A percentile compares a stretch with the other conserved stretches of the same genome.
These are phyloP conservation scores for Trametes versicolor DNA, from an alignment of 1,284 basidiomycete genomes.

Conservation along the genomic window DNA sequence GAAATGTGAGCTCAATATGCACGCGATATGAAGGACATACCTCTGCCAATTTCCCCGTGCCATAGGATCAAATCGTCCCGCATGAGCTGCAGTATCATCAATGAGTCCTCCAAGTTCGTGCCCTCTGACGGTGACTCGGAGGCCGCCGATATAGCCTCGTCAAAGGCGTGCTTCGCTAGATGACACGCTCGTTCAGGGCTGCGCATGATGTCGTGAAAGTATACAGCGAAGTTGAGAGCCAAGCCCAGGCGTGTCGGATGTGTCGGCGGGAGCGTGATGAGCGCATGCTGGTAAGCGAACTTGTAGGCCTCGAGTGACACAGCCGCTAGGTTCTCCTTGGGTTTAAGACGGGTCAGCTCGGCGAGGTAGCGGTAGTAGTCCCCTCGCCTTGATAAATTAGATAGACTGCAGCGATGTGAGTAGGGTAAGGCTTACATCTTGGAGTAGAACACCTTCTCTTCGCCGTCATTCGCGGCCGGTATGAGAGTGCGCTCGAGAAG, in stretches of 20 bases:
- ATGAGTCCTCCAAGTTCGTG: constrained; percentile 65
- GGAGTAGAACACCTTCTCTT: constrained; percentile 74
- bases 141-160: constrained; percentile 68
- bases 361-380: constrained; percentile 78
- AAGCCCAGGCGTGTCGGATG: constrained; percentile 86
- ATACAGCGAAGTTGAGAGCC: constrained; percentile 96
- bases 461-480: constrained; percentile 63
- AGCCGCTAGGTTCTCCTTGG: constrained; percentile 59
- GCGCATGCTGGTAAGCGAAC: constrained; percentile 71
- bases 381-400: constrained; percentile 58
- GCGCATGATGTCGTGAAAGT: constrained; percentile 95
- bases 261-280: constrained; percentile 63
- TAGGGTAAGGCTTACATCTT: constrained; percentile 61
- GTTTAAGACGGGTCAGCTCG: constrained; percentile 59
- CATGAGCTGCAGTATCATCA: constrained; percentile 73
- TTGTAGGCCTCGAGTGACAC: constrained; percentile 72
- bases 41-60: constrained; percentile 59
- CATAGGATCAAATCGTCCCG: constrained; percentile 73
- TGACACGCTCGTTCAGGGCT: constrained; percentile 94
- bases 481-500: constrained; percentile 64
- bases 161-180: constrained; percentile 82
- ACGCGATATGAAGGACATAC: constrained; percentile 9
- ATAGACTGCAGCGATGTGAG: background rate
- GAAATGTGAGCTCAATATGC: background rate
- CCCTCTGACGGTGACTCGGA: constrained; percentile 42